phyloP scores from a whole-genome alignment of 495 filamentous ascomycete genomes.

The Penicillium salamii region DNA sequence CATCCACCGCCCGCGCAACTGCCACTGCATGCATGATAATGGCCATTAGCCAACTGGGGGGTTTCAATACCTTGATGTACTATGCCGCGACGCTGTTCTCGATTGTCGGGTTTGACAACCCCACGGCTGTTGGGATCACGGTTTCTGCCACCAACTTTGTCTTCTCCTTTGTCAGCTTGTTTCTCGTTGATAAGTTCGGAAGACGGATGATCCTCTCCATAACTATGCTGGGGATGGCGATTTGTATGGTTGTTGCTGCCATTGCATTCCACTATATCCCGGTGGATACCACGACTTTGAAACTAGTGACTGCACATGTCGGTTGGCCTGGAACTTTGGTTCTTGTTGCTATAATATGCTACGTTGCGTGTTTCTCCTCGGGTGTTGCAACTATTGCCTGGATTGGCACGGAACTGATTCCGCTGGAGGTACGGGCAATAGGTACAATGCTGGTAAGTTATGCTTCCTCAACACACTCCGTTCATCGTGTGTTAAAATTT shows the following conservation, averaged over 20 bases:
- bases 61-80: conserved; percentile 48
- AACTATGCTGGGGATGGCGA: conserved; percentile 43
- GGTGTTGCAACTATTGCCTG: conserved; percentile 48
- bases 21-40: conserved; percentile 28
- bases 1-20: conserved; percentile 27
- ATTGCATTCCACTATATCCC: conserved; percentile 51
- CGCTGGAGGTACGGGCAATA: conserved; percentile 48
- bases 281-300: conserved; percentile 35
- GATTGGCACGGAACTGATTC: conserved; percentile 47
- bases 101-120: conserved; percentile 48
- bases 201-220: conserved; percentile 43
- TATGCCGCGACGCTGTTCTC: conserved; percentile 51
- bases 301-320: conserved; percentile 21
- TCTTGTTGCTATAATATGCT: conserved; percentile 42
- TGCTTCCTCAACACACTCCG: not conserved
- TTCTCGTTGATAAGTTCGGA: conserved; percentile 45
- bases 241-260: conserved; percentile 40
- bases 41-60: conserved; percentile 35
- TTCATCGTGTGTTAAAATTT: not conserved
- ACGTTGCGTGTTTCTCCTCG: conserved; percentile 44
- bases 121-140: conserved; percentile 46
- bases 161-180: conserved; percentile 46
- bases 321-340: conserved; percentile 40
- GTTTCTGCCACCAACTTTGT: conserved; percentile 52
- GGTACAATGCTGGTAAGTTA: conserved; percentile 44